A percentile compares a stretch with the other conserved stretches of the same genome.
Evolutionary conservation across 2,329 filamentous ascomycete species (phyloP).

Genomic region (Aureobasidium sp.): DNA sequence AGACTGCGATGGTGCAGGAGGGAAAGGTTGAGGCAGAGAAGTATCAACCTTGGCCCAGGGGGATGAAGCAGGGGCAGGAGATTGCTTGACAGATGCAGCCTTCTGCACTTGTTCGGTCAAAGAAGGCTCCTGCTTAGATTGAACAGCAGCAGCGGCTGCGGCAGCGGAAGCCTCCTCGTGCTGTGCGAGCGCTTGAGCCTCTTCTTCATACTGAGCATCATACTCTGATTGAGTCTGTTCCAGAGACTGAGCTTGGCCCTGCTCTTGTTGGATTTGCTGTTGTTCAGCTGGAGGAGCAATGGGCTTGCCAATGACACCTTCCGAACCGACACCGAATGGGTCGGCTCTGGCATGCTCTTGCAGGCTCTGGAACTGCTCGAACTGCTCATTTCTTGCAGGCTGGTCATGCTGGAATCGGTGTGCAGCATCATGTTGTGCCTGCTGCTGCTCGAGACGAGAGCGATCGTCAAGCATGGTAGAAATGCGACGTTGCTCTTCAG

Average conservation of each 20-base stretch:
- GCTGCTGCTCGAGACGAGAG: slow-evolving; percentile 54
- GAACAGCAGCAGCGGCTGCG: slow-evolving; percentile 3
- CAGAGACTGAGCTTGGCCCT: slow-evolving; percentile 14
- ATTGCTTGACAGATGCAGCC: slow-evolving; percentile 56
- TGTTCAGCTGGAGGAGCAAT: slow-evolving; percentile 14
- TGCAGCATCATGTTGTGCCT: slow-evolving; percentile 47
- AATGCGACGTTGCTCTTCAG: slow-evolving; percentile 46
- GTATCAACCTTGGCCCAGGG: slow-evolving; percentile 55
- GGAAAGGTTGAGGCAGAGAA: slow-evolving; percentile 71
- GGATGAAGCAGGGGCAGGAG: slow-evolving; percentile 43
- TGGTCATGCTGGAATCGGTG: slow-evolving; percentile 43
- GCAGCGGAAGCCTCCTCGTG: slow-evolving; percentile 19
- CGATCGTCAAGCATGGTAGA: slow-evolving; percentile 55
- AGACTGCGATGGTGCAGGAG: slow-evolving; percentile 67
- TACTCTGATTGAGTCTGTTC: slow-evolving; percentile 7
- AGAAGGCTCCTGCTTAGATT: slow-evolving; percentile 47
- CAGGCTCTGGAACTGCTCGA: slow-evolving; percentile 76
- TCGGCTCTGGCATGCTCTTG: slow-evolving; percentile 41
- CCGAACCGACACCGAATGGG: slow-evolving; percentile 20
- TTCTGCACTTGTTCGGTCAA: slow-evolving; percentile 81
- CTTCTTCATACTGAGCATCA: slow-evolving; percentile 21
- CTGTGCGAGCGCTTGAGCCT: slow-evolving; percentile 22
- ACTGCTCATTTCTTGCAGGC: slow-evolving; percentile 51
- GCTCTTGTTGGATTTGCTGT: slow-evolving; percentile 22
- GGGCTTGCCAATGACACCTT: slow-evolving; percentile 33